phyloP scores from a whole-genome alignment of 2,329 filamentous ascomycete genomes.

The Albifimbria verrucaria region DNA sequence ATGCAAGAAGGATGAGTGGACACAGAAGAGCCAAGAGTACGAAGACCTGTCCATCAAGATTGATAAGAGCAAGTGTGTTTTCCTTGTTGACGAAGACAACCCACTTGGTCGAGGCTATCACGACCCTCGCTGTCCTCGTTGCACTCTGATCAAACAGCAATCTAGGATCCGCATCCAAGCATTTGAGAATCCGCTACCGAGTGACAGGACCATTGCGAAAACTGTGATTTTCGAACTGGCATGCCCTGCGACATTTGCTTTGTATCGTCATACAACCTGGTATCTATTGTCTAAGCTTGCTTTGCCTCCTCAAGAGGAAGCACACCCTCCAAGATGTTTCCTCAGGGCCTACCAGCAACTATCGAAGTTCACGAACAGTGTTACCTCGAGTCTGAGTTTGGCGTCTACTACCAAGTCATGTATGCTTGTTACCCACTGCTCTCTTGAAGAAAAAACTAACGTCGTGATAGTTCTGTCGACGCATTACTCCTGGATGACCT shows the following conservation, averaged over 20 bases:
- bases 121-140: constrained; percentile 29
- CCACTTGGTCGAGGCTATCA: constrained; percentile 15
- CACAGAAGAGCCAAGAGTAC: constrained; percentile 22
- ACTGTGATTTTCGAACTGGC: constrained; percentile 38
- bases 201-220: constrained; percentile 23
- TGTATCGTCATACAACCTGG: constrained; percentile 41
- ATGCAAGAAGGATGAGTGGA: constrained; percentile 31
- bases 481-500: constrained; percentile 20
- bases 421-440: constrained; percentile 12
- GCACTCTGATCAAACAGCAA: constrained; percentile 24
- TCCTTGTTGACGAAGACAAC: constrained; percentile 16
- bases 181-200: constrained; percentile 38
- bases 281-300: constrained; percentile 27
- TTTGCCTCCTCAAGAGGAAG: constrained; percentile 12
- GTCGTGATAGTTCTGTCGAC: constrained; percentile 18
- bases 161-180: constrained; percentile 30
- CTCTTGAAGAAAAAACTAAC: not conserved
- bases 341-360: constrained; percentile 20
- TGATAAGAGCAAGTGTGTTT: constrained; percentile 27
- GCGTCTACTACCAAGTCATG: constrained; percentile 26
- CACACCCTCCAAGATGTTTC: constrained; percentile 17
- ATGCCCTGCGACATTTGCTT: constrained; percentile 28
- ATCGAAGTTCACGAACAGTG: constrained; percentile 9
- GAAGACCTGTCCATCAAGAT: constrained; percentile 26
- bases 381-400: constrained; percentile 16